These are phyloP conservation scores for Anethum foeniculum DNA, from an alignment of 140 eudicot species.

Conservation along the genomic window DNA sequence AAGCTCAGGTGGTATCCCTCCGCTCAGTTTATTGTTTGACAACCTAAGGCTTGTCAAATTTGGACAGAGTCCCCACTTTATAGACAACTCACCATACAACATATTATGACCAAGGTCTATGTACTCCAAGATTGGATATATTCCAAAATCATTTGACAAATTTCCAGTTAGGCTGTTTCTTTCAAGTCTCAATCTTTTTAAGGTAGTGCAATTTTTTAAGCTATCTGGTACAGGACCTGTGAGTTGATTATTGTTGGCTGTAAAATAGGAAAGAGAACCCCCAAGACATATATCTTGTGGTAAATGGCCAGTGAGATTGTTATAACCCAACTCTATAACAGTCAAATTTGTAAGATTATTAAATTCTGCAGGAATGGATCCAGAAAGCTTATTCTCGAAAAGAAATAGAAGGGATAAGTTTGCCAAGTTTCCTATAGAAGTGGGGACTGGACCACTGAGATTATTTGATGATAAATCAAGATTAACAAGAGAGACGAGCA, in stretches of 20 bases:
- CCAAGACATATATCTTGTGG: slow-evolving; percentile 31
- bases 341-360: slow-evolving; percentile 26
- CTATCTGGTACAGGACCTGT: slow-evolving; percentile 28
- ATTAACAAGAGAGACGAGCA: not conserved
- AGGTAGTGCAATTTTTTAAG: slow-evolving; percentile 35
- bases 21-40: slow-evolving; percentile 31
- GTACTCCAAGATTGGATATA: slow-evolving; percentile 29
- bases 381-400: not conserved
- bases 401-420: not conserved
- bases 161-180: slow-evolving; percentile 27
- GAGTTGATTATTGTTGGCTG: slow-evolving; percentile 21
- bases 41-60: slow-evolving; percentile 24
- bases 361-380: slow-evolving; percentile 16
- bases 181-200: slow-evolving; percentile 17
- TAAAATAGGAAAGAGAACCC: slow-evolving; percentile 16
- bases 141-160: slow-evolving; percentile 33
- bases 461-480: not conserved
- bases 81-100: slow-evolving; percentile 35
- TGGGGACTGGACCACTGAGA: not conserved
- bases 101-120: slow-evolving; percentile 30
- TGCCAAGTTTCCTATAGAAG: not conserved
- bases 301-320: slow-evolving; percentile 28
- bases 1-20: slow-evolving; percentile 21
- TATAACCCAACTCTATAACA: slow-evolving; percentile 15
- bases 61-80: slow-evolving; percentile 29